These are phyloP conservation scores for Venturia asperata DNA, from an alignment of 2,329 filamentous ascomycete species.

Conservation along the genomic window DNA sequence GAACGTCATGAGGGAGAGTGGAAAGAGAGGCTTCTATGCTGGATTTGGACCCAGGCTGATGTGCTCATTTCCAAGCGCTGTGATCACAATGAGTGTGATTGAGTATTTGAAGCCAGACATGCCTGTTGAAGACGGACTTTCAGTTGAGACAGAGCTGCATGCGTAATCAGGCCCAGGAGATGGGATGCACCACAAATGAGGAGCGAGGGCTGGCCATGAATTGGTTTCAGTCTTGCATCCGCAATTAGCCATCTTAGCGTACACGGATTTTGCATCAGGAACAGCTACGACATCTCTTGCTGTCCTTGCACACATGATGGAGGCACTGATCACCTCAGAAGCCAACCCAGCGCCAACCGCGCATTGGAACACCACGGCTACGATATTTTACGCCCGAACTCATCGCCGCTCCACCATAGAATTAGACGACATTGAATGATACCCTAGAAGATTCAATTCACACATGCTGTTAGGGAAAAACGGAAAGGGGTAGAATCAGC, in stretches of 20 bases:
- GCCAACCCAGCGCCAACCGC: not conserved
- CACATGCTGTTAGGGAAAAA: not conserved
- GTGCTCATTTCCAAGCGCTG: conserved; percentile 11
- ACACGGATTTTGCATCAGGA: not conserved
- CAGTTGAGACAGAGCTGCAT: not conserved
- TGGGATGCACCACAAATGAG: not conserved
- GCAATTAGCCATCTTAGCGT: not conserved
- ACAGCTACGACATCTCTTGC: not conserved
- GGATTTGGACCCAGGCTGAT: conserved; percentile 10
- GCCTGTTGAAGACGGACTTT: conserved; percentile 1
- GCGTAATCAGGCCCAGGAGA: not conserved
- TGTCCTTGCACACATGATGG: not conserved
- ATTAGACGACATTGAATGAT: not conserved
- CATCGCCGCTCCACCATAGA: conserved; percentile 1
- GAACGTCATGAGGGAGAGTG: conserved; percentile 13
- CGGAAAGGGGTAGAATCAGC: not conserved
- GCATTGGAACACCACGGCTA: not conserved
- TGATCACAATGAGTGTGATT: conserved; percentile 14
- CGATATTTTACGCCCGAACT: not conserved
- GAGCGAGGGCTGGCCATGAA: not conserved
- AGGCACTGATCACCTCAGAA: not conserved
- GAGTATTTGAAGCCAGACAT: conserved; percentile 12
- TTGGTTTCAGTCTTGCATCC: not conserved
- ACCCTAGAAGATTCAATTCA: not conserved
- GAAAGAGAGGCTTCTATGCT: conserved; percentile 12